Percentiles rank a stretch among this genome's conserved stretches.
These are phyloP conservation scores for Apiotrichum veenhuisii DNA, from an alignment of 1,284 basidiomycete species.

Conservation along the genomic window DNA sequence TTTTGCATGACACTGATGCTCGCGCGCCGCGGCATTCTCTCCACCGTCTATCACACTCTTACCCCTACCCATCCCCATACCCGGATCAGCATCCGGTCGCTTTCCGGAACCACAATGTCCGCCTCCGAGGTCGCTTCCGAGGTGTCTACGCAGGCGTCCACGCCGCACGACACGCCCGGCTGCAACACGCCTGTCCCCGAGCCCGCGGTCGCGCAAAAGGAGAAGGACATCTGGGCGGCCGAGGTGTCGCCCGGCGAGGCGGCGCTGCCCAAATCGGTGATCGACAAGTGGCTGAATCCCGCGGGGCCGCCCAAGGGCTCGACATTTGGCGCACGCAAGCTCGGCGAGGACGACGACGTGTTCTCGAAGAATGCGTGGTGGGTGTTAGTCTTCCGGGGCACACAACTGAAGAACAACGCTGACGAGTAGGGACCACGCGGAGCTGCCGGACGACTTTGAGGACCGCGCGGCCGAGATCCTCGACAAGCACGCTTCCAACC, in stretches of 20 bases:
- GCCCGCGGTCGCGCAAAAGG: neutral
- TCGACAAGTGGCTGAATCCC: constrained; percentile 46
- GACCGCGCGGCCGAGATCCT: constrained; percentile 66
- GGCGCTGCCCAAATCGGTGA: constrained; percentile 22
- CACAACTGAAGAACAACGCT: neutral
- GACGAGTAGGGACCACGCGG: constrained; percentile 70
- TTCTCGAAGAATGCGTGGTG: constrained; percentile 50
- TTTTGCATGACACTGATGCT: neutral
- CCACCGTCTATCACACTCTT: neutral
- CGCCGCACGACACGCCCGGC: constrained; percentile 1
- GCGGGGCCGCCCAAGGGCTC: constrained; percentile 44
- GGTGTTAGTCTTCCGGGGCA: neutral
- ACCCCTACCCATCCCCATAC: neutral
- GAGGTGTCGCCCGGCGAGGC: constrained; percentile 18
- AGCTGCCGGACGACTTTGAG: constrained; percentile 71
- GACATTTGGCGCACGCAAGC: constrained; percentile 43
- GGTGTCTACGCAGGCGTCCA: neutral
- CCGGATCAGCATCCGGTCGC: neutral
- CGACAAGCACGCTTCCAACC: constrained; percentile 62
- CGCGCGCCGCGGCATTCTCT: too few species aligned
- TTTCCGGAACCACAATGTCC: neutral
- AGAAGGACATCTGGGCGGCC: constrained; percentile 10
- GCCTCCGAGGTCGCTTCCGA: neutral
- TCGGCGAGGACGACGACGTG: constrained; percentile 43
- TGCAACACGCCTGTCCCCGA: neutral